These are phyloP conservation scores for Tulasnella sp. DNA, from an alignment of 768 basidiomycete species.

Conservation along the genomic window DNA sequence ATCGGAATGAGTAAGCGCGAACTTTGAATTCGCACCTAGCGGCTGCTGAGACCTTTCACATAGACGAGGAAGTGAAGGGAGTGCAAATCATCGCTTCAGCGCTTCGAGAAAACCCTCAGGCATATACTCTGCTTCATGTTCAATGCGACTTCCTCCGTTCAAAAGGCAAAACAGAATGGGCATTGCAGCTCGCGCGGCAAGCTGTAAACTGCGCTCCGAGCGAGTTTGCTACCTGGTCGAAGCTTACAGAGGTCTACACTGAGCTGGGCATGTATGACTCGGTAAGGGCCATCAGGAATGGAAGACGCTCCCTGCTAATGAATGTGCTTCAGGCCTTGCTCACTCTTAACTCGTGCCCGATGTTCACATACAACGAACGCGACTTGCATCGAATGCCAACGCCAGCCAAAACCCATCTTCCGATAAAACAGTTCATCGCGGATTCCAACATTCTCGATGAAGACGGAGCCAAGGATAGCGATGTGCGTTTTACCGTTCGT, in stretches of 20 bases:
- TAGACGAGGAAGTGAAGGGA: conserved; percentile 98
- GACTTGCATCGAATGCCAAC: conserved; percentile 84
- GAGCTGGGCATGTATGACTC: conserved; percentile 84
- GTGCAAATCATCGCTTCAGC: conserved; percentile 87
- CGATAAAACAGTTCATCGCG: conserved; percentile 76
- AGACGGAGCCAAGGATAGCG: conserved; percentile 75
- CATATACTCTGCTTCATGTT: conserved; percentile 88
- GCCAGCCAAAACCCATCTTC: conserved; percentile 76
- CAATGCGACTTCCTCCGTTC: conserved; percentile 91
- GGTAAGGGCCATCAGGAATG: conserved; percentile 32
- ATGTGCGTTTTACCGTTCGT: conserved; percentile 43
- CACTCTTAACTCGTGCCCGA: conserved; percentile 97
- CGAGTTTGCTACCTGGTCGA: conserved; percentile 99
- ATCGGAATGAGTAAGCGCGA: conserved; percentile 88
- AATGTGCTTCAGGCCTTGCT: conserved; percentile 57
- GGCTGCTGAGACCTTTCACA: neutral
- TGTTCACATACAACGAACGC: conserved; percentile 98
- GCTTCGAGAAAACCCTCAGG: conserved; percentile 80
- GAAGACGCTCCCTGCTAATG: neutral
- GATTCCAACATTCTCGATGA: conserved; percentile 80
- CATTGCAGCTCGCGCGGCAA: conserved; percentile 83
- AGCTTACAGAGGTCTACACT: conserved; percentile 91
- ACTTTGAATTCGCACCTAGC: neutral
- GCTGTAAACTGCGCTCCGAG: conserved; percentile 98
- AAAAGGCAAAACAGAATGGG: conserved; percentile 84